Percentiles rank a stretch among this genome's conserved stretches.
Evolutionary conservation across 1,139 yeast genomes (phyloP).

Genomic region (Magnusiomyces paraingens): DNA sequence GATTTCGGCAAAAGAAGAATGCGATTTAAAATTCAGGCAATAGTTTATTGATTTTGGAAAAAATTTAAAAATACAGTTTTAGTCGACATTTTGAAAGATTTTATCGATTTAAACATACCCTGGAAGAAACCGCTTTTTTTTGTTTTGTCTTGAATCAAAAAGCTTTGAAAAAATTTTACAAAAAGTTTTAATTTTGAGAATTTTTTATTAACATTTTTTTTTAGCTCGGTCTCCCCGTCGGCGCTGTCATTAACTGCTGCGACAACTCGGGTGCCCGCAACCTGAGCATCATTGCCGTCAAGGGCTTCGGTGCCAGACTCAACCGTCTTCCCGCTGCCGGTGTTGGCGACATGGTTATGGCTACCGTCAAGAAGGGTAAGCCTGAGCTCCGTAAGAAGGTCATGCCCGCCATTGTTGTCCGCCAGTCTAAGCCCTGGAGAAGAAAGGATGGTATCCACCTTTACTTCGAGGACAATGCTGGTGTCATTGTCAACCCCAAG

Average conservation of each 20-base stretch:
- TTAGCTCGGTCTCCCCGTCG: constrained; percentile 95
- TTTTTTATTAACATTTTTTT: constrained; percentile 2
- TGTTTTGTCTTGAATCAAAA: background rate
- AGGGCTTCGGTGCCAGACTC: constrained; percentile 99
- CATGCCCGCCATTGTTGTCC: constrained; percentile 99
- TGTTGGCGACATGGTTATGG: constrained; percentile 99
- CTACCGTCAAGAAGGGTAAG: constrained; percentile 99
- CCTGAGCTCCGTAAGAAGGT: constrained; percentile 99
- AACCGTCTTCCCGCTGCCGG: constrained; percentile 99
- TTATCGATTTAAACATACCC: background rate
- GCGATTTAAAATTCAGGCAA: constrained; percentile 4
- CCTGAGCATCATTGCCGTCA: constrained; percentile 97
- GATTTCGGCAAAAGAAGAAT: background rate
- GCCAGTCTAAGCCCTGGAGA: constrained; percentile 99
- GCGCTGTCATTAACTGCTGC: constrained; percentile 99
- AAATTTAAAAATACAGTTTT: background rate
- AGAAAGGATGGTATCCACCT: constrained; percentile 99
- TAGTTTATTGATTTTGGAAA: background rate
- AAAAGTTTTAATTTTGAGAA: background rate
- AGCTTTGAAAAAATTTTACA: background rate
- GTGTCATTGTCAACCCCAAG: constrained; percentile 99
- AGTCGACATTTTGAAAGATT: constrained; percentile 6
- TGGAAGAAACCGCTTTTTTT: background rate
- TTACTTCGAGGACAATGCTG: constrained; percentile 99
- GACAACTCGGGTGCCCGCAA: constrained; percentile 99